Evolutionary conservation across 768 basidiomycete species (phyloP), one percentile per base, ranked within the genome.

Genomic region (Boletus pseudopeckii): DNA sequence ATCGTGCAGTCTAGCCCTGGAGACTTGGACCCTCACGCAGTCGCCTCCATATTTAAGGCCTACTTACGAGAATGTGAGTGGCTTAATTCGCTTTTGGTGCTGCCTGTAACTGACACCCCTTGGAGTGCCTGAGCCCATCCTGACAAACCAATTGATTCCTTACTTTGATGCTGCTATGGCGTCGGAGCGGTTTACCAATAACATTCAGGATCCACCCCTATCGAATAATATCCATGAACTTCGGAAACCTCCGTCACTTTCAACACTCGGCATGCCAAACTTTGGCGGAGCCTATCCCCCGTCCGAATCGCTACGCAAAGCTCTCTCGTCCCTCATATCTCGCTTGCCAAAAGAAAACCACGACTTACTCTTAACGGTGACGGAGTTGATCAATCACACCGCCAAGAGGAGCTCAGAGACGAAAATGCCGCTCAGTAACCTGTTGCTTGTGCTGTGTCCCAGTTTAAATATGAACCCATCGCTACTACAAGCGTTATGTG

Each of bases 1-100:
- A 81, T 98, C 73, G 72, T 77, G 38, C 81, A 82, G 56, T 88
- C 85, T 57, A 80, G 80, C 46, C 93, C 92, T 24, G 84, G 88
- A 8, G 93, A 98, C 64, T 73, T 98, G 34, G 95, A 98, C 65
- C 95, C 95, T 44, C 93, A 98, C 69, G 91, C 92, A 1, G 94
- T 98, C 7, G 86, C 94, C 18, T 90, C 91, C 24, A 75, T 96
- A 30, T 97, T 96, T 74, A 97, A 96, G 70, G 87, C 91, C 1
- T 98, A 85, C 68, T 76, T 98, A 40, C 87, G 95, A 52, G 93
- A 97, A 80, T 74, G 94, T 96, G 72, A 76, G 94, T 79, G 42
- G 9, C 44, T 46, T 50, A 30, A 14, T 55, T 33, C 20, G 15
- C 45, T 40, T 52, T 52, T 5, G 17, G 45, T 45, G 7, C n/a